Evolutionary conservation across 2,329 filamentous ascomycete species (phyloP).

Genomic region (Ambrosiella beaveri): DNA sequence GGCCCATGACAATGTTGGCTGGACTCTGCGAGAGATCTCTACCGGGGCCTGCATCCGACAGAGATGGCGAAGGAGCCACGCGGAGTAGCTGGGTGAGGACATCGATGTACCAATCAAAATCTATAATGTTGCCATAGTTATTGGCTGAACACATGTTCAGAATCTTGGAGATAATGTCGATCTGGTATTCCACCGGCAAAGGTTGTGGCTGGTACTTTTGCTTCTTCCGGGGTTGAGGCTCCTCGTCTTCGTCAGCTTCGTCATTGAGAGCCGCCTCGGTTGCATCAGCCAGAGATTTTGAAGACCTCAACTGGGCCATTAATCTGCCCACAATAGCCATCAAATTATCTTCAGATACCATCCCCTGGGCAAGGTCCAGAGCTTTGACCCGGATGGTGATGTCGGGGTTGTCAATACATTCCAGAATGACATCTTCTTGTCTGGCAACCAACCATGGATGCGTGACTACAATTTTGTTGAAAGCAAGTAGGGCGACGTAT

Average conservation of each 20-base stretch:
- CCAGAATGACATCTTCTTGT: constrained; percentile 90
- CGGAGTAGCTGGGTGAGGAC: constrained; percentile 72
- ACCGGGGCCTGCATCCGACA: constrained; percentile 18
- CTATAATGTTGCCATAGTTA: constrained; percentile 68
- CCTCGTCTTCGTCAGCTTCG: constrained; percentile 10
- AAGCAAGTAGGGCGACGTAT: constrained; percentile 88
- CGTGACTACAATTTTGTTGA: constrained; percentile 82
- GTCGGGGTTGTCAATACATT: constrained; percentile 88
- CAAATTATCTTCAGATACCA: constrained; percentile 80
- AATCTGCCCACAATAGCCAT: constrained; percentile 70
- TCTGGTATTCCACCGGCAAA: constrained; percentile 71
- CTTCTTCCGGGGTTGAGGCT: neutral
- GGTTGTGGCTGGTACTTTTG: constrained; percentile 24
- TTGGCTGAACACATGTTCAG: constrained; percentile 78
- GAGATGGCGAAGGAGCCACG: constrained; percentile 38
- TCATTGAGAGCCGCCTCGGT: neutral
- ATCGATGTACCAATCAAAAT: constrained; percentile 97
- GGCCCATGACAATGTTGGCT: constrained; percentile 16
- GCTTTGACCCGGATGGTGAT: constrained; percentile 91
- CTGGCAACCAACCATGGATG: constrained; percentile 77
- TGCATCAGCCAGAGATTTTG: constrained; percentile 17
- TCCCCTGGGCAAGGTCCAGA: constrained; percentile 76
- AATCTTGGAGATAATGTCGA: constrained; percentile 67
- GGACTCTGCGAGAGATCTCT: constrained; percentile 17
- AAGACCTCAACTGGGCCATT: constrained; percentile 66